Conservation (phyloP, 2,329 filamentous ascomycete species). For the Epichloe festucae region DNA sequence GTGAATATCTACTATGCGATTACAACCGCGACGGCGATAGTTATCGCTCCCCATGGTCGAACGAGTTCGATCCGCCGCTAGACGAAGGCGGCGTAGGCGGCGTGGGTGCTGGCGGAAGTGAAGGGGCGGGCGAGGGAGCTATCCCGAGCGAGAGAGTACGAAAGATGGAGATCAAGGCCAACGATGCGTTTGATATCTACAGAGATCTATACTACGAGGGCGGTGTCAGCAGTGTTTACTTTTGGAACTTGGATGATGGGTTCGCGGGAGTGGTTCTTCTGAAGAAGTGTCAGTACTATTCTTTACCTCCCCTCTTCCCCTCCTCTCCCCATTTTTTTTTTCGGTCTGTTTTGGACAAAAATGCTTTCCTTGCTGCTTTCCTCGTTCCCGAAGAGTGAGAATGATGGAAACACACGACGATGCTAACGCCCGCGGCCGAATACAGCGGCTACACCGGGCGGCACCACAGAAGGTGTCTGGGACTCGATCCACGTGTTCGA, state of each 20-base stretch:
- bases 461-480: slow-evolving; percentile 69
- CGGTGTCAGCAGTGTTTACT: slow-evolving; percentile 88
- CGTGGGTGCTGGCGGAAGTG: slow-evolving; percentile 39
- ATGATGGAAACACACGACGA: not conserved
- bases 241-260: slow-evolving; percentile 96
- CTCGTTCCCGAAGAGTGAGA: not conserved
- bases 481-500: slow-evolving; percentile 99
- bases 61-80: slow-evolving; percentile 89
- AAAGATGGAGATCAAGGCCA: slow-evolving; percentile 86
- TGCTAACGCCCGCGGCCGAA: not conserved
- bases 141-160: slow-evolving; percentile 82
- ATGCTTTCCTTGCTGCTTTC: not conserved
- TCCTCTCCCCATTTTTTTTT: not conserved
- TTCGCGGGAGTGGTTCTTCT: slow-evolving; percentile 92
- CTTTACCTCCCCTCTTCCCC: not conserved
- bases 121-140: slow-evolving; percentile 61
- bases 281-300: slow-evolving; percentile 63
- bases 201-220: slow-evolving; percentile 95
- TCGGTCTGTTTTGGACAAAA: not conserved
- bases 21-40: slow-evolving; percentile 99
- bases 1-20: slow-evolving; percentile 96
- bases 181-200: slow-evolving; percentile 95
- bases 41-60: slow-evolving; percentile 97
- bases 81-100: slow-evolving; percentile 47
- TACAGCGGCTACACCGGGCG: slow-evolving; percentile 51